Base-by-base conservation (phyloP, 225 moss, liverwort and hornwort species). In the Polytrichum formosum region DNA sequence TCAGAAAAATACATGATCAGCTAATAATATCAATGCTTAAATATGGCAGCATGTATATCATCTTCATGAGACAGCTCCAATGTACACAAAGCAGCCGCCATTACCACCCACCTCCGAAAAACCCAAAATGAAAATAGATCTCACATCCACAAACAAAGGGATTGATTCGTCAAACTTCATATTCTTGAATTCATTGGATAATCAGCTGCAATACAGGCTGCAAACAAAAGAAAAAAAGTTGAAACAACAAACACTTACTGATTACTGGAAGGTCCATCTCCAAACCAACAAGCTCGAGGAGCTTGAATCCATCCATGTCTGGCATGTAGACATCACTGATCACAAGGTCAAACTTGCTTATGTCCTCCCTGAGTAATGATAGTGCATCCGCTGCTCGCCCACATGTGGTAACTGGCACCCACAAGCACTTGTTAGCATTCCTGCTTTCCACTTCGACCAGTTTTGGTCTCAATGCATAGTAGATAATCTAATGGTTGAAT, bases 271-370 rank as follows among this genome's bases (percentile, higher is more conserved):
- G 79, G 81, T 94, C 94, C 81, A 91, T 82, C 72, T 94, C 94
- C 65, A 92, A 77, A 56, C 94, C 94, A 63, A 94, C 91, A 70
- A 86, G 83, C 82, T 94, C 91, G 0, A 94, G 90, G 31, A 94
- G 79, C 82, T 91, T 91, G 61, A 94, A 94, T 33, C 94, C 94
- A 77, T 94, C 94, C 90, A 94, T 92, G 63, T 90, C 94, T 26
- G 94, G 94, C 94, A 94, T 94, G 74, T 92, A 83, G 25, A 94
- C 94, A 67, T 94, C 94, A 59, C 92, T 91, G 74, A 94, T 90
- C 66, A 94, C 91, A 72, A 94, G 88, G 83, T 94, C 94, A 28
- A 83, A 94, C 71, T 83, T 86, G 79, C 74, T 83, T 25, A 87
- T 87, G 69, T 90, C 88, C 75, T 81, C 90, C 56, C 87, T 79